phyloP scores from a whole-genome alignment of 148 eudicot species.

The Amaranthus palmeri region DNA sequence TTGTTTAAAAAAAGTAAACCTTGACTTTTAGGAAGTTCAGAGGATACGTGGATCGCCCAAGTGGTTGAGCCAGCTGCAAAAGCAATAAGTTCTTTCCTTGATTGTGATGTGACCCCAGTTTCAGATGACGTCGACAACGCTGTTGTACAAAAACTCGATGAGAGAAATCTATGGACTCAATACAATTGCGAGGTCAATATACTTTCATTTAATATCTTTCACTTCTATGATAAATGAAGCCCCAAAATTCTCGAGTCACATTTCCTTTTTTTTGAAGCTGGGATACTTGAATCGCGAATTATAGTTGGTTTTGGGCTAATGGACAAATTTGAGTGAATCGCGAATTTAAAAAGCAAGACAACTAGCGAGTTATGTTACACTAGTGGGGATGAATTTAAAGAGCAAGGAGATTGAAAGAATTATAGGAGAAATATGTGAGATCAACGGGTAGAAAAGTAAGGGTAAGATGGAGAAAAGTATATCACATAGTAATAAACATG shows the following conservation, averaged over 20 bases:
- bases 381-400: no score
- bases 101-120: constrained; percentile 21
- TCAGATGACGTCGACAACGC: constrained; percentile 18
- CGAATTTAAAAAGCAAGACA: no score
- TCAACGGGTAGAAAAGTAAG: no score
- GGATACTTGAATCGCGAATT: not conserved
- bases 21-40: constrained; percentile 45
- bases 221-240: not conserved
- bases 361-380: no score
- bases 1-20: not conserved
- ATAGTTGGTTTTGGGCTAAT: no score
- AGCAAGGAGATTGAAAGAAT: no score
- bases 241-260: not conserved
- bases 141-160: constrained; percentile 30
- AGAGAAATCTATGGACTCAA: constrained; percentile 80
- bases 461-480: no score
- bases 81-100: constrained; percentile 49
- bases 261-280: not conserved
- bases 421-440: no score
- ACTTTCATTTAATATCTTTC: not conserved
- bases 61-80: constrained; percentile 60
- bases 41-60: constrained; percentile 51
- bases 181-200: constrained; percentile 62
- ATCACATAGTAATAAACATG: no score
- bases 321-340: no score